phyloP scores from a whole-genome alignment of 2,329 filamentous ascomycete genomes.

The Escovopsis sp. region DNA sequence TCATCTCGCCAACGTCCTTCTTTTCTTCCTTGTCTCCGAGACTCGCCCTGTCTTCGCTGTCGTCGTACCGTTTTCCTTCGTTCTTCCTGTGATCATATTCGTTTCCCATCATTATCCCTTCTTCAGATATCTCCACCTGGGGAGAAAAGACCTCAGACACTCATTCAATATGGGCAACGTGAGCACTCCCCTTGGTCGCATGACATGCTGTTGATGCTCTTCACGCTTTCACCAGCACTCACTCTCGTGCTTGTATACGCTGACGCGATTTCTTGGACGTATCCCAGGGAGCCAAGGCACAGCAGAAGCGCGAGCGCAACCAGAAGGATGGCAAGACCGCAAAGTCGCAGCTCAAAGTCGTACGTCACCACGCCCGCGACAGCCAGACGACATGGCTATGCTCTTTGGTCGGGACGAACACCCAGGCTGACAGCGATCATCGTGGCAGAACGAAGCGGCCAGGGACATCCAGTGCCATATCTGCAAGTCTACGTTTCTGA shows the following conservation, averaged over 20 bases:
- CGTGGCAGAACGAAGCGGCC: conserved; percentile 52
- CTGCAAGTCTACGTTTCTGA: conserved; percentile 67
- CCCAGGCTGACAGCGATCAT: neutral
- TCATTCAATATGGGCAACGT: conserved; percentile 20
- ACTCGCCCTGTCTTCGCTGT: too few species aligned
- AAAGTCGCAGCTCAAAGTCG: conserved; percentile 55
- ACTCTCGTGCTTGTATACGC: conserved; percentile 1
- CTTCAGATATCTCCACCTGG: neutral
- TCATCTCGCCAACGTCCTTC: neutral
- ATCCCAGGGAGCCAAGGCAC: conserved; percentile 45
- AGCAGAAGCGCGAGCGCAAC: conserved; percentile 59
- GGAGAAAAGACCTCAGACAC: too few species aligned
- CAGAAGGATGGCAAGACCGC: conserved; percentile 41
- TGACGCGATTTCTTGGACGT: conserved; percentile 7
- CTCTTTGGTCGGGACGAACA: too few species aligned
- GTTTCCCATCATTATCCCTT: too few species aligned
- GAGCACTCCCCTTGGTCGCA: conserved; percentile 6
- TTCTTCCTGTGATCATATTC: too few species aligned
- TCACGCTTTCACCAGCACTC: neutral
- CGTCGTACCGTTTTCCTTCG: too few species aligned
- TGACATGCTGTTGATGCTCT: neutral
- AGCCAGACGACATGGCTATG: neutral
- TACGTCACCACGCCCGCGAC: conserved; percentile 23
- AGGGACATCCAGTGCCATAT: conserved; percentile 62
- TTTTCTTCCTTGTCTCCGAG: too few species aligned